phyloP scores from a whole-genome alignment of 306 rosid species.

The Prosopis cineraria region DNA sequence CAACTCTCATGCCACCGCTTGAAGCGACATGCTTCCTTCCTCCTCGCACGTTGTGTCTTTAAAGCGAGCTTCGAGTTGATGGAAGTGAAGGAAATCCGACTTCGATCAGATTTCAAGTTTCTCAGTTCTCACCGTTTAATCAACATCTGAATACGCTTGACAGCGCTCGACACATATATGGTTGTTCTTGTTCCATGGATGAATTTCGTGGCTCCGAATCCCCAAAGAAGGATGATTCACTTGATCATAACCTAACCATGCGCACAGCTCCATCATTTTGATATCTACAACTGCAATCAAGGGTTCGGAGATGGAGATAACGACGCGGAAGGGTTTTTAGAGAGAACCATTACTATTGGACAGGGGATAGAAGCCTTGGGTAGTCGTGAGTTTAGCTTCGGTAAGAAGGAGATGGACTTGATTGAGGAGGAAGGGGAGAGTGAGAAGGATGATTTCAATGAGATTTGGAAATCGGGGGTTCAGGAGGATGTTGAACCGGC shows the following conservation, averaged over 20 bases:
- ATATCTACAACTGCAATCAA: slow-evolving; percentile 41
- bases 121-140: background rate
- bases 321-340: slow-evolving; percentile 42
- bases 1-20: background rate
- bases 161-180: slow-evolving; percentile 13
- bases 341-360: slow-evolving; percentile 39
- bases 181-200: slow-evolving; percentile 34
- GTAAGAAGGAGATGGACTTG: slow-evolving; percentile 51
- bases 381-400: slow-evolving; percentile 54
- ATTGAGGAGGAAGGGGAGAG: slow-evolving; percentile 66
- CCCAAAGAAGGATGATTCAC: slow-evolving; percentile 21
- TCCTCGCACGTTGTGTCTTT: background rate
- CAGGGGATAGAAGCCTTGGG: slow-evolving; percentile 34
- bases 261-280: slow-evolving; percentile 69
- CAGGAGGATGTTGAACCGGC: slow-evolving; percentile 48
- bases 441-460: slow-evolving; percentile 38
- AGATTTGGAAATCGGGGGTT: slow-evolving; percentile 36
- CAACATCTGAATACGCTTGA: background rate
- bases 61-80: background rate
- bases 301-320: slow-evolving; percentile 35
- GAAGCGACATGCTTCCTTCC: background rate
- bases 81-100: background rate
- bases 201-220: slow-evolving; percentile 23
- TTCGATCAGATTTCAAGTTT: background rate
- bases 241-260: slow-evolving; percentile 32